phyloP scores from a whole-genome alignment of 371 early-diverging fungal species.

The Dichotomocladium elegans region DNA sequence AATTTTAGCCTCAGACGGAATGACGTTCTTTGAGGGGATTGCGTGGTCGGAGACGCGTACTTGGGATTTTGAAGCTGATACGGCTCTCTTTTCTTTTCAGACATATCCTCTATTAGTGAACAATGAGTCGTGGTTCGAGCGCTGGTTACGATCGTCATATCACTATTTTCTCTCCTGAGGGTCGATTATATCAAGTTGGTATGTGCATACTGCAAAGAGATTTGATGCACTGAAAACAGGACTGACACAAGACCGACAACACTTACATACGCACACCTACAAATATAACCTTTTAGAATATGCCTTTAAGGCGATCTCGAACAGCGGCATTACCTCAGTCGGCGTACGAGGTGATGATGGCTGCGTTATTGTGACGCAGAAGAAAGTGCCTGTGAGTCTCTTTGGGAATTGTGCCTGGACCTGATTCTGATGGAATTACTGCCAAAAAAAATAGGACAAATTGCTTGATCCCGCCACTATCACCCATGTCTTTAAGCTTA shows the following conservation, averaged over 20 bases:
- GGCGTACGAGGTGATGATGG: constrained; percentile 94
- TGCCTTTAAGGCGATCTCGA: constrained; percentile 98
- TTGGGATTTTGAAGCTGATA: background rate
- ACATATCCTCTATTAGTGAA: background rate
- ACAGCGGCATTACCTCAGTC: constrained; percentile 91
- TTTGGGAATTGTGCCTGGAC: background rate
- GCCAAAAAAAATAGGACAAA: constrained; percentile 82
- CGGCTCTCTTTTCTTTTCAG: background rate
- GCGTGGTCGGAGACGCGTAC: background rate
- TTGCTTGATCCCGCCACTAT: constrained; percentile 93
- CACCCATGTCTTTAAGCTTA: constrained; percentile 89
- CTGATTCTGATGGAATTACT: background rate
- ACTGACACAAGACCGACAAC: background rate
- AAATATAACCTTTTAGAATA: constrained; percentile 72
- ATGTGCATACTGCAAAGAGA: constrained; percentile 19
- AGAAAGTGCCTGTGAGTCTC: constrained; percentile 92
- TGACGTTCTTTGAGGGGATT: constrained; percentile 2
- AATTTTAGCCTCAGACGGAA: no score
- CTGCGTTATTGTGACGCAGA: constrained; percentile 92
- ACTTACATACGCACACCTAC: background rate
- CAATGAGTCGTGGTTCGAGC: constrained; percentile 70
- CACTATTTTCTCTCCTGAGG: constrained; percentile 98
- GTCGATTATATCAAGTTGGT: constrained; percentile 98
- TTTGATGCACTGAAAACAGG: background rate
- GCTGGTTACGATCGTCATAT: constrained; percentile 98